Base-by-base conservation (phyloP, 1,284 basidiomycete species). In the Caloboletus inedulis region DNA sequence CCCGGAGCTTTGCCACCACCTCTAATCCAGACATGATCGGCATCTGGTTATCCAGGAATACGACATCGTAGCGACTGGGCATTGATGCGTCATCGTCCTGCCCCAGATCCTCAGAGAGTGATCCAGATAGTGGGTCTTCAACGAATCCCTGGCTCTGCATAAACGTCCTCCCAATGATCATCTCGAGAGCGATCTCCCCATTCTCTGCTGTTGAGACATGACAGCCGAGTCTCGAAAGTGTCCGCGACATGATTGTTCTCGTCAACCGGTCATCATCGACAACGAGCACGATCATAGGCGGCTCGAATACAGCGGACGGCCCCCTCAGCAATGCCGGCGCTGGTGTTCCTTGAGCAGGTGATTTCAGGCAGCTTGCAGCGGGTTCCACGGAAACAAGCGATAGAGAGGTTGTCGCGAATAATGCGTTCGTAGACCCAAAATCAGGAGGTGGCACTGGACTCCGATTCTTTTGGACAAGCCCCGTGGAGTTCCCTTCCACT, bases 41-140 rank as follows among this genome's bases (percentile, higher is more conserved):
- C 89, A 90, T 91, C 69, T 91, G 89, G 65, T 94, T 94, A 64
- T 94, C 91, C 64, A 94, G 70, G 69, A 94, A 94, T 27, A 91
- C 77, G 3, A 90, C 77, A 52, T 87, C 85, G 62, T 79, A 93
- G 3, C 49, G 29, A 29, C 49, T 8, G 13, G 36, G 43, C 13
- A 30, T n/a, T 6, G 27, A 10, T 33, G 13, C 16, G 3, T 41
- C 34, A 3, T 51, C 51, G 14, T 49, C 10, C 55, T 57, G 34
- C 55, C 33, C 25, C 18, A 19, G 21, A 43, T 47, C 29, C 29
- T 27, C 49, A 23, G 37, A 23, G 27, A 23, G 18, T n/a, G 36
- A 51, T 41, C 39, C 46, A 16, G 35, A 36, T 13, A 9, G 30
- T 18, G 18, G n/a, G 21, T 36, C 44, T 23, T 46, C 37, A 25